phyloP scores from a whole-genome alignment of 1,139 yeast species.

The Debaryomycetaceae sp. region DNA sequence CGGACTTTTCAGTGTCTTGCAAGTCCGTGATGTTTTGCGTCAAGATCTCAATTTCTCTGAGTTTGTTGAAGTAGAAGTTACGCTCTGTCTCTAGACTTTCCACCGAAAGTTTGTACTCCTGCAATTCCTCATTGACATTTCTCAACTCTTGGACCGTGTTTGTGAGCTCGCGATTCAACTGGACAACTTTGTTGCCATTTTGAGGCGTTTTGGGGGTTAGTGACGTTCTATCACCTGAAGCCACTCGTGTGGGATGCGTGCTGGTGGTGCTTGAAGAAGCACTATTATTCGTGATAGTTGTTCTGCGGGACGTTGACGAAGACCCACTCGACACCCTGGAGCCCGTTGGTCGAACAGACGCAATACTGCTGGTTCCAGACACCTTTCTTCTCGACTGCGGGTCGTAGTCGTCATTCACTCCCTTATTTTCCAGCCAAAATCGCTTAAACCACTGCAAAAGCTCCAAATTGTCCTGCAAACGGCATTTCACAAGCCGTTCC shows the following conservation, averaged over 20 bases:
- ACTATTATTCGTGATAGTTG: slow-evolving; percentile 7
- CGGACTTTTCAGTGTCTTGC: slow-evolving; percentile 23
- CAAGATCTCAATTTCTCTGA: slow-evolving; percentile 82
- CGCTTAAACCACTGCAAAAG: slow-evolving; percentile 88
- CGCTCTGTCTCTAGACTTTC: slow-evolving; percentile 73
- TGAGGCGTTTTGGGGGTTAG: slow-evolving; percentile 8
- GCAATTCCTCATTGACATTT: slow-evolving; percentile 45
- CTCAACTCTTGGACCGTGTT: slow-evolving; percentile 34
- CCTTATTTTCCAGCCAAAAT: slow-evolving; percentile 75
- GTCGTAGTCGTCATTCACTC: slow-evolving; percentile 60
- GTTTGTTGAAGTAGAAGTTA: slow-evolving; percentile 83
- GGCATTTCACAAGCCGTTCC: slow-evolving; percentile 77
- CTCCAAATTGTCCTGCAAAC: slow-evolving; percentile 90
- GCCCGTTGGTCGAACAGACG: slow-evolving; percentile 4
- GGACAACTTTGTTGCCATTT: slow-evolving; percentile 14
- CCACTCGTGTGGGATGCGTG: slow-evolving; percentile 4
- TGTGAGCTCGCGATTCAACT: slow-evolving; percentile 17
- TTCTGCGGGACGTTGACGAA: slow-evolving; percentile 7
- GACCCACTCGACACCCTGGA: slow-evolving; percentile 9
- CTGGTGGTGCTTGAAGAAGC: slow-evolving; percentile 1
- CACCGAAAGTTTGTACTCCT: slow-evolving; percentile 49
- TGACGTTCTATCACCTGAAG: slow-evolving; percentile 7
- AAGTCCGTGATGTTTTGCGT: slow-evolving; percentile 60
- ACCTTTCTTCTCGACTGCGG: slow-evolving; percentile 37
- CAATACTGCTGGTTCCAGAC: slow-evolving; percentile 5